Evolutionary conservation across 768 basidiomycete species (phyloP).

Genomic region (Gymnopilus dilepis): DNA sequence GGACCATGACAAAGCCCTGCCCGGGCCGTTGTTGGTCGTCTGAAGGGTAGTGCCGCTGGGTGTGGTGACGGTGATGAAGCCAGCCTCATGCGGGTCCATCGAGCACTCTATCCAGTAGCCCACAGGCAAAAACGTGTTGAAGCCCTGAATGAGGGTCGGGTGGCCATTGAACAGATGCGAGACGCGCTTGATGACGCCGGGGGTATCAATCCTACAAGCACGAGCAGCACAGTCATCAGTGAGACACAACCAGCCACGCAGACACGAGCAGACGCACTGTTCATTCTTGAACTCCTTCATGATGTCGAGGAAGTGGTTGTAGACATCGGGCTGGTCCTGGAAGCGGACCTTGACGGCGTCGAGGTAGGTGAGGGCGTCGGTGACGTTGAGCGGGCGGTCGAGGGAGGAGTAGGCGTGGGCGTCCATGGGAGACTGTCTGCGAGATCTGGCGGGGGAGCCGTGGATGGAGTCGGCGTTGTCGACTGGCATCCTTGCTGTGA

Average conservation of each 20-base stretch:
- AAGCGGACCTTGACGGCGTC: slow-evolving; percentile 94
- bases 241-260: not conserved
- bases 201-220: slow-evolving; percentile 79
- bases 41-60: slow-evolving; percentile 70
- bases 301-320: slow-evolving; percentile 93
- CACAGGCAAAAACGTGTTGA: slow-evolving; percentile 95
- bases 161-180: slow-evolving; percentile 86
- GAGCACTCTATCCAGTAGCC: slow-evolving; percentile 93
- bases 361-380: slow-evolving; percentile 91
- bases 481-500: not conserved
- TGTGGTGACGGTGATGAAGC: slow-evolving; percentile 78
- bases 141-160: slow-evolving; percentile 91
- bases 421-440: slow-evolving; percentile 33
- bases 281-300: slow-evolving; percentile 99
- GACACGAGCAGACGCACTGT: slow-evolving; percentile 51
- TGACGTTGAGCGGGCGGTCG: slow-evolving; percentile 84
- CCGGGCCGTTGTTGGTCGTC: slow-evolving; percentile 53
- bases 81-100: slow-evolving; percentile 63
- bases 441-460: slow-evolving; percentile 13
- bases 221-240: not conserved
- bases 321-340: slow-evolving; percentile 90
- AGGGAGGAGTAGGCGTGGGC: slow-evolving; percentile 32
- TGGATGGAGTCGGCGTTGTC: not conserved
- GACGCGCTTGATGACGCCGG: slow-evolving; percentile 88
- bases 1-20: slow-evolving; percentile 45